Evolutionary conservation across 257 asterid species (phyloP).

Genomic region (Nicotiana paniculata): DNA sequence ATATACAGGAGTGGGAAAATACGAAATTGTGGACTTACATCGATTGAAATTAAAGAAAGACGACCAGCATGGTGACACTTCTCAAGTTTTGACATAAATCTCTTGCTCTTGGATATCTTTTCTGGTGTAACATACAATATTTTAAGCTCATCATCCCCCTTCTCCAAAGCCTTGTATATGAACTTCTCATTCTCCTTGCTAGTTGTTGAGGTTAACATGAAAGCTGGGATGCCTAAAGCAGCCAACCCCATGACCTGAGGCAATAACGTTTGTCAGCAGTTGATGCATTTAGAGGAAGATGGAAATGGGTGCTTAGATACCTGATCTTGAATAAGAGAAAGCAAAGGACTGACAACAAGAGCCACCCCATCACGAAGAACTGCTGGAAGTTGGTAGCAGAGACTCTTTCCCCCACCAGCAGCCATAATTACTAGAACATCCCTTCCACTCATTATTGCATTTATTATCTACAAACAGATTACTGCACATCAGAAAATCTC

Average conservation of each 20-base stretch:
- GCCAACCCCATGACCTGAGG: slow-evolving; percentile 90
- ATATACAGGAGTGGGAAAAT: neutral
- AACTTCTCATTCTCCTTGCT: slow-evolving; percentile 82
- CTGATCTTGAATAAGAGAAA: slow-evolving; percentile 98
- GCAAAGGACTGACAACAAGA: slow-evolving; percentile 90
- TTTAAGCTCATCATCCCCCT: slow-evolving; percentile 80
- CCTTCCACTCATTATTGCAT: slow-evolving; percentile 76
- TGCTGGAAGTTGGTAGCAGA: slow-evolving; percentile 97
- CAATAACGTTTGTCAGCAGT: slow-evolving; percentile 13
- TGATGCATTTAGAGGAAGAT: neutral
- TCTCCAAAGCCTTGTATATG: slow-evolving; percentile 83
- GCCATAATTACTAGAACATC: slow-evolving; percentile 97
- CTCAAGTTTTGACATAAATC: slow-evolving; percentile 94
- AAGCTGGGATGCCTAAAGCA: slow-evolving; percentile 82
- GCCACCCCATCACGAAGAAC: slow-evolving; percentile 76
- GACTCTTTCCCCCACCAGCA: slow-evolving; percentile 99
- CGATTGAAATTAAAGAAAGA: slow-evolving; percentile 88
- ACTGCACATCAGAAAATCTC: neutral
- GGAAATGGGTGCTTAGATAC: slow-evolving; percentile 15
- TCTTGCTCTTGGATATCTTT: slow-evolving; percentile 96
- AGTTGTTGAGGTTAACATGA: slow-evolving; percentile 80
- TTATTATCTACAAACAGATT: slow-evolving; percentile 51
- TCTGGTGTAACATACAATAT: slow-evolving; percentile 93
- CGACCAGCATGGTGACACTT: slow-evolving; percentile 91
- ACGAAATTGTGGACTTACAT: slow-evolving; percentile 46